Evolutionary conservation across 2,329 filamentous ascomycete species (phyloP).

Genomic region (Fusarium torulosum): DNA sequence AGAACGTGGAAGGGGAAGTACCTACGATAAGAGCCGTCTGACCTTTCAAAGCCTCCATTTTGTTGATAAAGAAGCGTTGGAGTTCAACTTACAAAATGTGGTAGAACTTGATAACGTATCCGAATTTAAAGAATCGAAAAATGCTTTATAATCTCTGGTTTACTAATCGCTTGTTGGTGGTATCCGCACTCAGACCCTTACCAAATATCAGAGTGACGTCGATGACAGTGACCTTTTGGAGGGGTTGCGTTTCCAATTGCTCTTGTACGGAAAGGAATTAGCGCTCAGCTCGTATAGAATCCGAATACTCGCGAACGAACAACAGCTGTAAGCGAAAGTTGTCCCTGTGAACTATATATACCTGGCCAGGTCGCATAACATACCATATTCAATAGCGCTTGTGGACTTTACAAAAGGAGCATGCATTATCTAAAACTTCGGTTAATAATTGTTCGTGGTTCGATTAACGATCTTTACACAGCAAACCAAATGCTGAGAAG

Average conservation of each 20-base stretch:
- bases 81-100: accelerated
- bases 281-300: neutral
- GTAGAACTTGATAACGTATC: too few relatives aligned
- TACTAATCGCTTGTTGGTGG: neutral
- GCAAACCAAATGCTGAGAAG: too few relatives aligned
- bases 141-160: neutral
- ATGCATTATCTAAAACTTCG: too few relatives aligned
- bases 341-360: too few relatives aligned
- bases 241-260: neutral
- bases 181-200: neutral
- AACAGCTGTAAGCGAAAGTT: too few relatives aligned
- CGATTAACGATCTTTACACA: too few relatives aligned
- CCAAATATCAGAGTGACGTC: neutral
- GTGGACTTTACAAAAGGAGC: accelerated
- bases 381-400: too few relatives aligned
- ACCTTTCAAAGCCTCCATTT: neutral
- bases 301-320: neutral
- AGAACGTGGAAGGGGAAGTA: accelerated
- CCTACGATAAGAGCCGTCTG: neutral
- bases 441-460: too few relatives aligned
- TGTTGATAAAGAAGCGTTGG: accelerated
- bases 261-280: too few relatives aligned
- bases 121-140: too few relatives aligned
- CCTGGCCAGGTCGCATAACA: too few relatives aligned
- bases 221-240: neutral